Evolutionary conservation across 2,329 filamentous ascomycete species (phyloP), one percentile per base, ranked within the genome.

Genomic region (Aspergillus carbonarius): DNA sequence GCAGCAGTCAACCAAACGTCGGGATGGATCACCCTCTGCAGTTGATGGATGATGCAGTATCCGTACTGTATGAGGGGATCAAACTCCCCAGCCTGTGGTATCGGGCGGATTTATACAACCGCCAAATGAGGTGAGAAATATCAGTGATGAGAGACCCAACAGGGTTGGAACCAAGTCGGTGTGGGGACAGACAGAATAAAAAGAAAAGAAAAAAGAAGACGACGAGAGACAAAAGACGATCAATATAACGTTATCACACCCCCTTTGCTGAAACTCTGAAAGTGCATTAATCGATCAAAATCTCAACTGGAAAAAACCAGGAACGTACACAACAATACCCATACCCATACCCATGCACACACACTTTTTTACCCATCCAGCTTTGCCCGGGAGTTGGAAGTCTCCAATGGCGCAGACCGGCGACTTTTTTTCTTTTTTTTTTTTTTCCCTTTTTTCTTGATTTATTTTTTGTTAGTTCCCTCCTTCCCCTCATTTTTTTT

Each of bases 1-100:
- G 54, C 61, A 61, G 56, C 37, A 49, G 48, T 44, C 55, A 50
- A 55, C 52, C 53, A 62, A 13, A 13, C 53, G 47, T 56, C 46
- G 54, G 51, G 52, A 55, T 42, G 35, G 42, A 48, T 37, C 39
- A 40, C 17, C 18, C 39, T 20, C 18, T 42, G 18, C 39, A 42
- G 39, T 42, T 42, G 39, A 23, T 42, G 39, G 39, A 42, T 42
- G 39, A 42, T 18, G 20, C 39, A 42, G 39, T 42, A 42, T 18
- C 37, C 18, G 39, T 42, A 42, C 39, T 42, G 39, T 42, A 42
- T 42, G 39, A 23, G n/a, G 39, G n/a, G 39, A 20, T 20, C 5
- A 18, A 42, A 17, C 37, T 17, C 18, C 8, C 39, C 18, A 42
- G 18, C 18, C 39, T 23, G 39, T 42, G 39, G 39, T 42, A 20